Evolutionary conservation across 345 rosid genomes (phyloP).

Genomic region (Hibiscus trionum): DNA sequence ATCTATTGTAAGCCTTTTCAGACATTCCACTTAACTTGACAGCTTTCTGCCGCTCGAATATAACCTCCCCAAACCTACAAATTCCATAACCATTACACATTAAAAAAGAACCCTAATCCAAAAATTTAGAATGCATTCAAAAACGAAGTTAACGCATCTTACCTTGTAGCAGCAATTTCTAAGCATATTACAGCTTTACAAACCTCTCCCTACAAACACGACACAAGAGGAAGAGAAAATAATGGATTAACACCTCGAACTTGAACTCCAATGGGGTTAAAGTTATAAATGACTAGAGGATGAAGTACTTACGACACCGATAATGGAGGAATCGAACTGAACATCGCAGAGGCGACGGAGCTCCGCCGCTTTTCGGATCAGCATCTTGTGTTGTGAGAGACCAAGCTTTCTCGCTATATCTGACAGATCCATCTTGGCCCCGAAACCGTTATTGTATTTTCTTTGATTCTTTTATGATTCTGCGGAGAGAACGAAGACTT

Average conservation of each 20-base stretch:
- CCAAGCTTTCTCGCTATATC: conserved; percentile 69
- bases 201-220: conserved; percentile 62
- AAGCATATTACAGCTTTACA: conserved; percentile 87
- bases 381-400: conserved; percentile 50
- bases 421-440: conserved; percentile 52
- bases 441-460: not conserved
- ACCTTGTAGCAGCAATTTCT: conserved; percentile 84
- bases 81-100: not conserved
- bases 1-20: conserved; percentile 74
- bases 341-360: conserved; percentile 92
- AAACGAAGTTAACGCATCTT: not conserved
- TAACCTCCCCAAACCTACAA: conserved; percentile 43
- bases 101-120: not conserved
- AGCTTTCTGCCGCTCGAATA: conserved; percentile 68
- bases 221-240: not conserved
- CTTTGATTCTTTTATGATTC: not conserved
- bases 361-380: conserved; percentile 88
- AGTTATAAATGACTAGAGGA: not conserved
- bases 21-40: conserved; percentile 82
- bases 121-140: not conserved
- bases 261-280: not conserved
- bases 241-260: not conserved
- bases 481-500: not conserved
- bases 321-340: conserved; percentile 81
- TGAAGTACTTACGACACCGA: conserved; percentile 60